A percentile compares a stretch with the other conserved stretches of the same genome.
phyloP scores from a whole-genome alignment of 805 yeast species.

The Maudiozyma saulgeensis region DNA sequence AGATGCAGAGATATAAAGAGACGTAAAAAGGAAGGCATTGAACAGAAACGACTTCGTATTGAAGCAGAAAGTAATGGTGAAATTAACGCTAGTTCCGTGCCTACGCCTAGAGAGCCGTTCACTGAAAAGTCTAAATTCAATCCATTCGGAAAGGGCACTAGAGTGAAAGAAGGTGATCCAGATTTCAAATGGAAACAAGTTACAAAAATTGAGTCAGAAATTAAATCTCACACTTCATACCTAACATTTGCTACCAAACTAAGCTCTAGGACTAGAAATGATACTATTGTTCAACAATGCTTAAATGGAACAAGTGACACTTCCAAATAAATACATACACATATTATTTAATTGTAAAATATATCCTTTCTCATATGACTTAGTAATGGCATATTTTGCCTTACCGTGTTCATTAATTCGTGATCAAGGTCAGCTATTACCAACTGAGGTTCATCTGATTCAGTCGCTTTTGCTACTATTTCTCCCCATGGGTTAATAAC shows the following conservation, averaged over 20 bases:
- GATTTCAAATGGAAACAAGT: slow-evolving; percentile 74
- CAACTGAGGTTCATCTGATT: slow-evolving; percentile 35
- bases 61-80: slow-evolving; percentile 19
- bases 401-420: slow-evolving; percentile 37
- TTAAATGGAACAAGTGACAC: not conserved
- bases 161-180: slow-evolving; percentile 81
- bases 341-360: not conserved
- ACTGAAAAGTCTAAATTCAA: slow-evolving; percentile 52
- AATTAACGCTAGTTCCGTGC: slow-evolving; percentile 9
- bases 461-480: slow-evolving; percentile 46
- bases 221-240: slow-evolving; percentile 90
- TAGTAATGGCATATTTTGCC: slow-evolving; percentile 71
- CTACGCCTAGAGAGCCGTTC: slow-evolving; percentile 15
- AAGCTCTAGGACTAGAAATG: slow-evolving; percentile 17
- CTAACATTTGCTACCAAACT: slow-evolving; percentile 72
- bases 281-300: slow-evolving; percentile 1
- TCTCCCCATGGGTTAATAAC: slow-evolving; percentile 92
- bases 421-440: slow-evolving; percentile 61
- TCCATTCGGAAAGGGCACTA: slow-evolving; percentile 86
- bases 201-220: slow-evolving; percentile 73
- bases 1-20: slow-evolving; percentile 71
- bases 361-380: slow-evolving; percentile 51
- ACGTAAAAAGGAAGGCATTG: slow-evolving; percentile 59
- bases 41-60: slow-evolving; percentile 37
- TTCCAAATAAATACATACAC: not conserved